Conservation (phyloP, 2,329 filamentous ascomycete genomes). For the Fonsecaea erecta region DNA sequence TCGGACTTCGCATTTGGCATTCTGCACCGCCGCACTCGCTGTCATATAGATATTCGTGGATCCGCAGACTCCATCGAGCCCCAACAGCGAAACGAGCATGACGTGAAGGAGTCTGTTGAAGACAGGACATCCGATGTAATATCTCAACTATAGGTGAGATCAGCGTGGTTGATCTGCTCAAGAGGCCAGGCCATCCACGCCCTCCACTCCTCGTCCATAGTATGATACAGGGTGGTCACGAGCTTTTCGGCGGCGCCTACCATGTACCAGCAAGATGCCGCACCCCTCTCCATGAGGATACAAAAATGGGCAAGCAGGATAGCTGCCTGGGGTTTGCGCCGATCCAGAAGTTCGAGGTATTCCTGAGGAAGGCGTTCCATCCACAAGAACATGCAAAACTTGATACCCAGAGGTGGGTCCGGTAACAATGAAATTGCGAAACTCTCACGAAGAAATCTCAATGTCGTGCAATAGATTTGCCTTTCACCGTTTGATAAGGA, state of each 20-base stretch:
- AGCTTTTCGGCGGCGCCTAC: not conserved
- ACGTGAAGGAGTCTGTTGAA: not conserved
- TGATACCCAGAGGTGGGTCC: not conserved
- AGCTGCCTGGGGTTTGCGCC: not conserved
- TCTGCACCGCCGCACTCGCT: not conserved
- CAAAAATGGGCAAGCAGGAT: not conserved
- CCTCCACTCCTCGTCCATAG: not conserved
- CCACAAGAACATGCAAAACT: conserved; percentile 1
- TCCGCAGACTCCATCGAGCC: not conserved
- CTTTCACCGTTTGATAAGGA: not conserved
- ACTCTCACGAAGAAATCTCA: not conserved
- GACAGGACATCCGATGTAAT: no score
- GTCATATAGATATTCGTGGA: not conserved
- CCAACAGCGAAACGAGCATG: not conserved
- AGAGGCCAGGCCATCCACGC: not conserved
- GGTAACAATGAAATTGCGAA: not conserved
- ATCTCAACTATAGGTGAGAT: not conserved
- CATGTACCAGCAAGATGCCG: not conserved
- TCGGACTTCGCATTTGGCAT: not conserved
- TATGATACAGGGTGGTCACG: not conserved
- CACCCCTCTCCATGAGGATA: not conserved
- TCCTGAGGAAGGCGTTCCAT: not conserved
- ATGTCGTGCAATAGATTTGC: not conserved
- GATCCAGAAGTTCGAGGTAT: not conserved
- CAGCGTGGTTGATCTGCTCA: not conserved